A percentile compares a stretch with the other conserved stretches of the same genome.
Evolutionary conservation across 1,284 basidiomycete species (phyloP).

Genomic region (Porodaedalea pini): DNA sequence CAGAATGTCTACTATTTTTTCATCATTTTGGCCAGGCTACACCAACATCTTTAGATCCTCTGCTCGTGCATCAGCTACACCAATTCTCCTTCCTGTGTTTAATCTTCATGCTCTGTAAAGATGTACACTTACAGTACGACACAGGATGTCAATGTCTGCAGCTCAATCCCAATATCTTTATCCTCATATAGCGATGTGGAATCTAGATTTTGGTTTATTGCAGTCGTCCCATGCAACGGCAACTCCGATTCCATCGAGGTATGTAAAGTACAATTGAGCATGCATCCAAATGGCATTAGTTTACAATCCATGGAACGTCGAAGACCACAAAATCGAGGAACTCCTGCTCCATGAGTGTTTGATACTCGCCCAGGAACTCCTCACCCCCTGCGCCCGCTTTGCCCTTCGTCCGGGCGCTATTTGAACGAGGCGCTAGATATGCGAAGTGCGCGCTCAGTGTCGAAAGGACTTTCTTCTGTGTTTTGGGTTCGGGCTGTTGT

Average conservation of each 20-base stretch:
- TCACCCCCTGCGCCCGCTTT: slow-evolving; percentile 43
- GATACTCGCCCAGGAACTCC: slow-evolving; percentile 84
- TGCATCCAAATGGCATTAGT: slow-evolving; percentile 36
- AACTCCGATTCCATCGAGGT: too few relatives aligned
- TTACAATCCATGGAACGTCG: slow-evolving; percentile 78
- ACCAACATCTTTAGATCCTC: slow-evolving; percentile 10
- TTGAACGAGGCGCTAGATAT: slow-evolving; percentile 72
- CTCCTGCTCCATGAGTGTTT: slow-evolving; percentile 88
- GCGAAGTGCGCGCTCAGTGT: slow-evolving; percentile 75
- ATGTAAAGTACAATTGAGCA: neutral
- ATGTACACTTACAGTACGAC: slow-evolving; percentile 4
- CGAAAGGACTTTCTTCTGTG: slow-evolving; percentile 74
- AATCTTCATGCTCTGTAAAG: neutral
- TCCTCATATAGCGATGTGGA: neutral
- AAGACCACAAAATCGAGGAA: slow-evolving; percentile 91
- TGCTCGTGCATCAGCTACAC: neutral
- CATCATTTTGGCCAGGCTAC: slow-evolving; percentile 1
- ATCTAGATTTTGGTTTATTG: too few relatives aligned
- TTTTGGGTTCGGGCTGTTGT: slow-evolving; percentile 81
- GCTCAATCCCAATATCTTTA: slow-evolving; percentile 6
- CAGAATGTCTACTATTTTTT: too few relatives aligned
- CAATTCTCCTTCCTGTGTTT: neutral
- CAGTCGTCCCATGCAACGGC: too few relatives aligned
- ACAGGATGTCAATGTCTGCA: slow-evolving; percentile 4
- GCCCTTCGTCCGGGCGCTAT: slow-evolving; percentile 42